A percentile compares a stretch with the other conserved stretches of the same genome.
phyloP scores from a whole-genome alignment of 2,329 filamentous ascomycete species.

The Claviceps purpurea region DNA sequence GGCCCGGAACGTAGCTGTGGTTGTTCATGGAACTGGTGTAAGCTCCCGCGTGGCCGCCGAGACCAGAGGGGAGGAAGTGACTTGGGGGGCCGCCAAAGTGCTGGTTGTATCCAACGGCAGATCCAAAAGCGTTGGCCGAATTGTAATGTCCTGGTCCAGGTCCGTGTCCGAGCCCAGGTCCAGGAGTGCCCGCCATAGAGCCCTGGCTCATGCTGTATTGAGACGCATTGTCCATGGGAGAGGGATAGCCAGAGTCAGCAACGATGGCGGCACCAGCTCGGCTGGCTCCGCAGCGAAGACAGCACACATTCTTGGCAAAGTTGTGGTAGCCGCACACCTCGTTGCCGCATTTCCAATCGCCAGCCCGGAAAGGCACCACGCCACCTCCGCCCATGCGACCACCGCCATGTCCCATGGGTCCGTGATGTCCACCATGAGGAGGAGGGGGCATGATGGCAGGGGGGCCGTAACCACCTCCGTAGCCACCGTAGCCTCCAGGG shows the following conservation, averaged over 20 bases:
- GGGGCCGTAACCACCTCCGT: slow-evolving; percentile 48
- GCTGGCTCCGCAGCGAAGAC: slow-evolving; percentile 88
- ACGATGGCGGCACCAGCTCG: slow-evolving; percentile 88
- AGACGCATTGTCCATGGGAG: slow-evolving; percentile 74
- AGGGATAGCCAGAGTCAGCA: slow-evolving; percentile 83
- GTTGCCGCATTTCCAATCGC: slow-evolving; percentile 97
- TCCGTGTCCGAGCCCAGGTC: slow-evolving; percentile 37
- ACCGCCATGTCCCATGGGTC: slow-evolving; percentile 42
- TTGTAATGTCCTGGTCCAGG: slow-evolving; percentile 66
- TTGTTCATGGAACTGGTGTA: slow-evolving; percentile 74
- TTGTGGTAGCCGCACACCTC: slow-evolving; percentile 98
- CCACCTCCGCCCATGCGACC: slow-evolving; percentile 70
- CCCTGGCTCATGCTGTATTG: slow-evolving; percentile 76
- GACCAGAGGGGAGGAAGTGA: slow-evolving; percentile 79
- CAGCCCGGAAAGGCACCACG: slow-evolving; percentile 91
- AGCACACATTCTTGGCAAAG: slow-evolving; percentile 98
- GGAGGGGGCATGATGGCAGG: slow-evolving; percentile 70
- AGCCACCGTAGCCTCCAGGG: slow-evolving; percentile 51
- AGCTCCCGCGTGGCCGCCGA: slow-evolving; percentile 53
- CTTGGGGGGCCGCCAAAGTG: slow-evolving; percentile 80
- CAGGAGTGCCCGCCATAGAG: slow-evolving; percentile 75
- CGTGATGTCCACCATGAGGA: slow-evolving; percentile 57
- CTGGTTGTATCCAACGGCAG: slow-evolving; percentile 53
- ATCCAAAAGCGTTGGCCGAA: slow-evolving; percentile 55
- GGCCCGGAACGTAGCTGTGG: slow-evolving; percentile 58